Conservation (phyloP, 441 rosid genomes). For the Jatropha podagrica region DNA sequence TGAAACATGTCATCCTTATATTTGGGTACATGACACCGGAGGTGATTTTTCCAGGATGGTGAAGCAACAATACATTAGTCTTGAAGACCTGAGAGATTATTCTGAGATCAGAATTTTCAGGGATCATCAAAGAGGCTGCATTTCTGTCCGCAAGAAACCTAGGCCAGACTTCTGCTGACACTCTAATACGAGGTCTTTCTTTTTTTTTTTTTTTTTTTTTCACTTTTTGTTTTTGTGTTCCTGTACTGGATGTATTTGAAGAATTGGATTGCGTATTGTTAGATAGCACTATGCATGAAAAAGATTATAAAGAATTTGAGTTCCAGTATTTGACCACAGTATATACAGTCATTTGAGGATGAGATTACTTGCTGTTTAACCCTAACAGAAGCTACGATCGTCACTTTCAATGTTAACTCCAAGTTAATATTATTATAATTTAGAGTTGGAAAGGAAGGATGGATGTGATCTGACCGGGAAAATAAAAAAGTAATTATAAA, state of each 20-base stretch:
- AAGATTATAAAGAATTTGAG: neutral
- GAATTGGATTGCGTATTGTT: neutral
- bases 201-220: neutral
- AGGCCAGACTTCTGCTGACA: slow-evolving; percentile 74
- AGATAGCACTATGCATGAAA: neutral
- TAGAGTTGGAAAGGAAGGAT: too few species aligned
- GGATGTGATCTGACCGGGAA: too few species aligned
- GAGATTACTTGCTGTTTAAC: too few species aligned
- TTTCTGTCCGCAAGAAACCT: slow-evolving; percentile 67
- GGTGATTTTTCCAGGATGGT: slow-evolving; percentile 80
- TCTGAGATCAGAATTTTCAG: slow-evolving; percentile 76
- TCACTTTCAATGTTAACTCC: too few species aligned
- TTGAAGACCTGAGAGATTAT: slow-evolving; percentile 75
- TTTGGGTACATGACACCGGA: slow-evolving; percentile 77
- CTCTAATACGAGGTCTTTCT: neutral
- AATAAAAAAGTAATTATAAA: too few species aligned
- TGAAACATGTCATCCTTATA: slow-evolving; percentile 76
- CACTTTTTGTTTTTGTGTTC: neutral
- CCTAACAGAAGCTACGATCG: too few species aligned
- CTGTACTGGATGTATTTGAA: slow-evolving; percentile 6
- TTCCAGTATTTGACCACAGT: too few species aligned
- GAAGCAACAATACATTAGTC: slow-evolving; percentile 85
- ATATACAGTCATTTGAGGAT: too few species aligned
- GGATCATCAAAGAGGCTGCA: slow-evolving; percentile 68
- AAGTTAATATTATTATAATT: too few species aligned